Percentiles rank a stretch among this genome's conserved stretches.
phyloP scores from a whole-genome alignment of 441 rosid genomes.

The Arabidopsis lyrata region DNA sequence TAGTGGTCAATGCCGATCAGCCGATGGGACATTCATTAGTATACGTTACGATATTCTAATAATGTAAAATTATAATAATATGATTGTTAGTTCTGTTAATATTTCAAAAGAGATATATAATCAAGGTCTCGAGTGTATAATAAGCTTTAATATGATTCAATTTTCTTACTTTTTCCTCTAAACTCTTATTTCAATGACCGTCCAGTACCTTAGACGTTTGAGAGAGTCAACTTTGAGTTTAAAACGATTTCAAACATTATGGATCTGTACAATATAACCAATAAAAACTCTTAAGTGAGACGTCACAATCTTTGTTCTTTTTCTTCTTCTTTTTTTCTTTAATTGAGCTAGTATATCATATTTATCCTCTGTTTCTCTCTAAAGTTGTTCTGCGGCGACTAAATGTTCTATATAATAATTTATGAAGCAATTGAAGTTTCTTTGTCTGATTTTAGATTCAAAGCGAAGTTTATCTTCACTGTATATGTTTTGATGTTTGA shows the following conservation, averaged over 20 bases:
- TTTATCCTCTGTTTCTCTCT: not conserved
- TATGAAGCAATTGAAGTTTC: not conserved
- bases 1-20: constrained; percentile 26
- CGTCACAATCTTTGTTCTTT: not conserved
- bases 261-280: not conserved
- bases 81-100: not conserved
- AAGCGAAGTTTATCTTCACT: not conserved
- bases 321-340: not conserved
- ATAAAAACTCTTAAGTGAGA: not conserved
- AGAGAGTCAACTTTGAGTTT: not conserved
- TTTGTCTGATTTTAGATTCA: not conserved
- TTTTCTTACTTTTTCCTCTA: too few species aligned
- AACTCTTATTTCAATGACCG: not conserved
- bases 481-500: constrained; percentile 3
- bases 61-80: not conserved
- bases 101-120: not conserved
- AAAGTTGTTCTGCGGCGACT: not conserved
- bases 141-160: not conserved
- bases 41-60: constrained; percentile 12
- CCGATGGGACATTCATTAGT: not conserved
- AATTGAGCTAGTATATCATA: not conserved
- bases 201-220: not conserved
- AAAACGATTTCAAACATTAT: not conserved
- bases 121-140: not conserved
- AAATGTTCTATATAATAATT: not conserved